Base-by-base conservation (phyloP, 2,329 filamentous ascomycete genomes). In the Ascocoryne sarcoides region DNA sequence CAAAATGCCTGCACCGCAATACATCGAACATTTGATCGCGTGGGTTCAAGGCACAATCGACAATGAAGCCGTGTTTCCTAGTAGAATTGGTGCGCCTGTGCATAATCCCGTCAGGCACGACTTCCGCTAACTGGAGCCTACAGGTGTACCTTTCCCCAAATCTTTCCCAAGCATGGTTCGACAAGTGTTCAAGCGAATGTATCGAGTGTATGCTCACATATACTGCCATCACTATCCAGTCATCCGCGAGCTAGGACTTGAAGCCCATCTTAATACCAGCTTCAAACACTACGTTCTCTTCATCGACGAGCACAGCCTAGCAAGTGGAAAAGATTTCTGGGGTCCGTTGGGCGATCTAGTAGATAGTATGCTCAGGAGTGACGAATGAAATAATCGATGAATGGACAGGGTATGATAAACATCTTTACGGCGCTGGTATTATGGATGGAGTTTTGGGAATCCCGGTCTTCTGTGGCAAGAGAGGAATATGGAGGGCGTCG, bases 201-300 rank as follows among this genome's bases (percentile, higher is more conserved):
- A 96, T 67, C 84, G 92, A 53, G 90, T 98, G 47, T 98, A 98
- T 63, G 92, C 92, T 32, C 92, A 98, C 68, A 95, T 98, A 56
- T 98, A 98, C 76, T 98, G 93, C 70, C 92, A 98, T 65, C 92
- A 98, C 69, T 98, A 98, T 66, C 89, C 89, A 26, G 89, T 98
- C 51, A 83, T 98, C 53, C 84, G 93, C 44, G 88, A 95, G 61
- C 76, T 98, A 29, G 92, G 92, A 16, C 75, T 98, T 43, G 92
- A 98, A 65, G 89, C 93, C 32, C 92, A 98, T 64, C 76, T 98
- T 51, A 98, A 98, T 67, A 98, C 92, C 10, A 94, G 87, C 66
- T 98, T 98, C 78, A 98, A 98, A 74, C 92, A 98, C 65, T 98
- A 96, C 60, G 92, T 98, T 47, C 75, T 98, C 44, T 98, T 98